Evolutionary conservation across 2,329 filamentous ascomycete genomes (phyloP), one percentile per base, ranked within the genome.

Genomic region (Colletotrichum australisinense): DNA sequence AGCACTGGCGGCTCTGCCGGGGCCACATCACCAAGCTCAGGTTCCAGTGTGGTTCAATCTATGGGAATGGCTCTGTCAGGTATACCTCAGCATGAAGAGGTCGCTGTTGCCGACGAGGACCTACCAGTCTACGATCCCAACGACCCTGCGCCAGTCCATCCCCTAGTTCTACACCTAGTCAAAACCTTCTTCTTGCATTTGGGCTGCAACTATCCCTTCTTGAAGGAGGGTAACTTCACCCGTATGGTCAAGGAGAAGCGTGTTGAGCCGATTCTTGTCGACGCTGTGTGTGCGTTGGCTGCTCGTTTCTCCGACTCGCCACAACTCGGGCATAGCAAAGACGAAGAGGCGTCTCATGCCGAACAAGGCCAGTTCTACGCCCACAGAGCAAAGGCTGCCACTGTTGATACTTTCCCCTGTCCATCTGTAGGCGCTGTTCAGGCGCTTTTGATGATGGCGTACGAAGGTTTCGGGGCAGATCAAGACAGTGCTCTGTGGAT

Each of bases 401-500:
- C 95, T 0, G 92, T 95, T 5, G 94, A 97, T 77, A 93, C 93
- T 0, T 95, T 97, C 75, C 90, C 94, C 0, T 97, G 93, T 74
- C 95, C 95, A 0, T 95, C 92, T 2, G 92, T 97, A 1, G 93
- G 93, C 28, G 94, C 94, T 11, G 94, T 97, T 0, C 95, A 97
- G 78, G 94, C 95, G 0, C 95, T 93, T 62, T 83, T 97, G 12
- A 84, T 98, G 32, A 90, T 98, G 83, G 95, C 94, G 0, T 97
- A 97, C 78, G 94, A 97, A 76, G 93, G 95, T 56, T 97, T 98
- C 77, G 95, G 95, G 1, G 93, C 94, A 12, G 94, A 94, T 76
- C 94, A 95, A 77, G 95, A 97, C 78, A 97, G 94, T 80, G 94
- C 94, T 0, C 83, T 98, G 7, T 98, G 95, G 95, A 97, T 97